A percentile compares a stretch with the other conserved stretches of the same genome.
phyloP scores from a whole-genome alignment of 345 rosid species.

The Microcos paniculata region DNA sequence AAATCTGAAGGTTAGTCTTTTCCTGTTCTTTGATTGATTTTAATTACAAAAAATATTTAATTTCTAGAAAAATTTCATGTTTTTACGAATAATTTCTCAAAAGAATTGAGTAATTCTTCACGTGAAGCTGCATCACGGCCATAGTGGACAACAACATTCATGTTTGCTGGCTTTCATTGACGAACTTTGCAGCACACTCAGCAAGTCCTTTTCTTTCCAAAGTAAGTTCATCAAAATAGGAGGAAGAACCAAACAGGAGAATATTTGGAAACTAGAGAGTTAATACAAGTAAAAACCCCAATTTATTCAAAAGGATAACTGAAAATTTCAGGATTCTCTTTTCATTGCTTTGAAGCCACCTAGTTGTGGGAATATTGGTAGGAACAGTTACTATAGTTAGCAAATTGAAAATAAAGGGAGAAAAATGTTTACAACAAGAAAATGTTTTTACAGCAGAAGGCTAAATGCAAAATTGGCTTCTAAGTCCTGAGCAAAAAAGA shows the following conservation, averaged over 20 bases:
- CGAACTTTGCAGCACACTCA: not conserved
- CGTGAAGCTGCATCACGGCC: not conserved
- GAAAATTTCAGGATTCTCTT: no score
- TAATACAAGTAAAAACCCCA: not conserved
- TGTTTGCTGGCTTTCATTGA: constrained; percentile 1
- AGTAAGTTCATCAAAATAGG: not conserved
- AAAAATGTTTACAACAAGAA: no score
- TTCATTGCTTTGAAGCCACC: not conserved
- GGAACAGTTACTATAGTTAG: not conserved
- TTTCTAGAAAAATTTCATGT: no score
- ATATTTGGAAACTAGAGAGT: not conserved
- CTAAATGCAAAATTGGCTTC: no score
- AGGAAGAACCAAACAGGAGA: not conserved
- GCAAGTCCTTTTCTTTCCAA: not conserved
- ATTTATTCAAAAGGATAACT: not conserved
- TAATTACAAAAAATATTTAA: no score
- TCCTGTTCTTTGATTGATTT: no score
- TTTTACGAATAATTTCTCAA: not conserved
- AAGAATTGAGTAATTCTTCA: not conserved
- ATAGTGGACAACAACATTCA: not conserved
- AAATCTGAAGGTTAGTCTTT: no score
- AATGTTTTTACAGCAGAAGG: no score
- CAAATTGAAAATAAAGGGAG: not conserved
- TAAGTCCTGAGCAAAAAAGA: no score
- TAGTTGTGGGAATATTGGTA: not conserved